phyloP scores from a whole-genome alignment of 1,139 yeast species.

The Tardiomyces digboiensis region DNA sequence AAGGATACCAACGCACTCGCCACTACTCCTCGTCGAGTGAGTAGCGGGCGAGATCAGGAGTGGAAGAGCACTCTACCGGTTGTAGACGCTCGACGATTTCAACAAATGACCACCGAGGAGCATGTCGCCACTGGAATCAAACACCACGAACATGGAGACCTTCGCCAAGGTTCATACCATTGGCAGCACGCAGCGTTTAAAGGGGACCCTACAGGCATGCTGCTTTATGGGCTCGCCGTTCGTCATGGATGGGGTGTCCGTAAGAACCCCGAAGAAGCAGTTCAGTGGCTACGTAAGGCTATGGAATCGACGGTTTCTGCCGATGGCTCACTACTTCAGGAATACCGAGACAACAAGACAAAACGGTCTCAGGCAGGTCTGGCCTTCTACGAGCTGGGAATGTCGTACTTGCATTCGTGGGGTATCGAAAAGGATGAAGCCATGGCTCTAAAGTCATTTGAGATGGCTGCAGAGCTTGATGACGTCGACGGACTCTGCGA shows the following conservation, averaged over 20 bases:
- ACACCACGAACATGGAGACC: conserved; percentile 47
- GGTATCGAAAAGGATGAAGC: conserved; percentile 48
- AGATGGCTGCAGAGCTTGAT: conserved; percentile 62
- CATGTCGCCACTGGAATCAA: conserved; percentile 45
- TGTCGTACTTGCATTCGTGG: conserved; percentile 48
- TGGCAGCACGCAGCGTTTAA: conserved; percentile 50
- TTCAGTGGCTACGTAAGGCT: conserved; percentile 51
- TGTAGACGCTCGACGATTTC: not conserved
- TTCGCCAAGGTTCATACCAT: conserved; percentile 62
- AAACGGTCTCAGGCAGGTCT: conserved; percentile 17
- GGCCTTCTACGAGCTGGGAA: conserved; percentile 53
- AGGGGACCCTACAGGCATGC: conserved; percentile 62
- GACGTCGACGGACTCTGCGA: conserved; percentile 60
- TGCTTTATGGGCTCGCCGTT: conserved; percentile 59
- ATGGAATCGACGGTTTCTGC: conserved; percentile 23
- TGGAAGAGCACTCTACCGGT: not conserved
- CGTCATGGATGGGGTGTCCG: conserved; percentile 65
- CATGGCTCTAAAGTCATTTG: conserved; percentile 50
- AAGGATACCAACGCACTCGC: no score
- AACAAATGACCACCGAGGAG: conserved; percentile 22
- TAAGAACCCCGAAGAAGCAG: conserved; percentile 46
- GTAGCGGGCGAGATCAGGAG: not conserved
- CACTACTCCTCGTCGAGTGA: no score
- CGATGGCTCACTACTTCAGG: conserved; percentile 3
- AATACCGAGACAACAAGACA: conserved; percentile 3